Evolutionary conservation across 2,329 filamentous ascomycete species (phyloP).

Genomic region (Apiospora koreana): DNA sequence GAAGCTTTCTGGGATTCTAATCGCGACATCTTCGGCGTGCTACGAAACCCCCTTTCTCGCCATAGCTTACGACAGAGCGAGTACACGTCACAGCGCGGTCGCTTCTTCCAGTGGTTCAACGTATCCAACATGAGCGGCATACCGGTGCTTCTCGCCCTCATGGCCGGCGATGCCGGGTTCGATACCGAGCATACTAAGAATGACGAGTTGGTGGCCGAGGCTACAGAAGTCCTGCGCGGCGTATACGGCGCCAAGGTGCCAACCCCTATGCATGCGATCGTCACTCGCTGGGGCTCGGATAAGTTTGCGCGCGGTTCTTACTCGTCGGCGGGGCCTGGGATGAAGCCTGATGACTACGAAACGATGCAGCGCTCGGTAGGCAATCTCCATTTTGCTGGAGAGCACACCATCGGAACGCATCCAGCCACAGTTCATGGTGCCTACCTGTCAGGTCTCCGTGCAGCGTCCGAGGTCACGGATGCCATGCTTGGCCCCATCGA

Average conservation of each 20-base stretch:
- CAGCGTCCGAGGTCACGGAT: constrained; percentile 82
- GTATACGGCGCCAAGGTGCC: constrained; percentile 76
- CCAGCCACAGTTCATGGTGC: constrained; percentile 97
- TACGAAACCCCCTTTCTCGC: constrained; percentile 70
- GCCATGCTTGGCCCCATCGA: constrained; percentile 79
- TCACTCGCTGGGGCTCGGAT: constrained; percentile 92
- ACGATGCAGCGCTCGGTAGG: constrained; percentile 82
- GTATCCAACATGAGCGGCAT: constrained; percentile 86
- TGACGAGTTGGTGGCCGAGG: constrained; percentile 75
- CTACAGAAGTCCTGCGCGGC: constrained; percentile 73
- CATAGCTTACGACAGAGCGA: constrained; percentile 77
- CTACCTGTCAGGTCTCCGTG: constrained; percentile 89
- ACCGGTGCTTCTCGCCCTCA: constrained; percentile 84
- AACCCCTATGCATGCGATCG: constrained; percentile 78
- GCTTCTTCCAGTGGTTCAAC: constrained; percentile 98
- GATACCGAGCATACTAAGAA: constrained; percentile 80
- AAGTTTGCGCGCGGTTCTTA: constrained; percentile 93
- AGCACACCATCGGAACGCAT: constrained; percentile 94
- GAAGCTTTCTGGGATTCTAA: constrained; percentile 87
- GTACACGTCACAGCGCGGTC: constrained; percentile 77
- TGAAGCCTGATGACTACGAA: constrained; percentile 87
- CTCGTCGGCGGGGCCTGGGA: constrained; percentile 84
- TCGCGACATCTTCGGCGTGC: constrained; percentile 89
- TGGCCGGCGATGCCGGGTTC: constrained; percentile 93
- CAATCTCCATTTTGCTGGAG: constrained; percentile 91